Conservation (phyloP, 768 basidiomycete species). For the Termitomyces sp. region DNA sequence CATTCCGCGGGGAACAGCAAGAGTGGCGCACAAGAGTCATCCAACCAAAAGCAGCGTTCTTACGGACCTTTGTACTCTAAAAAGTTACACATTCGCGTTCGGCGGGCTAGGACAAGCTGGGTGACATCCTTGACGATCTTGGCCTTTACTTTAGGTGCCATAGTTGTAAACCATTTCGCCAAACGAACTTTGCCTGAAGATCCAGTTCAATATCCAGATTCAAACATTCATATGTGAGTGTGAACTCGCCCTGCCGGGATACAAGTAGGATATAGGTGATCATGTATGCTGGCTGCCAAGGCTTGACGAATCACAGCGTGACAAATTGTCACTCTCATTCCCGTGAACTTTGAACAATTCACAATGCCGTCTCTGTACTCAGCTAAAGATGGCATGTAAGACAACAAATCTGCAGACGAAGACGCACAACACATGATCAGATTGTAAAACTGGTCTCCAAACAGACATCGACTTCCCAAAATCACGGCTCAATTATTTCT, state of each 20-base stretch:
- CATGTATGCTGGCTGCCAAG: conserved; percentile 34
- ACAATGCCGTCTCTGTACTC: too few relatives aligned
- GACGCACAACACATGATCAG: neutral
- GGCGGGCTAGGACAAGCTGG: conserved; percentile 89
- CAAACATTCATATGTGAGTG: conserved; percentile 2
- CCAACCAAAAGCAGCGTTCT: neutral
- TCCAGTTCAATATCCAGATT: conserved; percentile 1
- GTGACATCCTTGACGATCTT: conserved; percentile 99
- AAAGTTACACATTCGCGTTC: conserved; percentile 98
- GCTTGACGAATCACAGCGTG: conserved; percentile 3
- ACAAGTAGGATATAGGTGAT: conserved; percentile 98
- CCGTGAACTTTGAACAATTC: neutral
- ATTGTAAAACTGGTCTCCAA: neutral
- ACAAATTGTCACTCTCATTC: conserved; percentile 1
- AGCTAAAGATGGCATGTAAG: too few relatives aligned
- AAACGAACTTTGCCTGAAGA: conserved; percentile 87
- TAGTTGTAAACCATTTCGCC: conserved; percentile 97
- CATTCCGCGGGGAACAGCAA: neutral
- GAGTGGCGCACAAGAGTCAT: neutral
- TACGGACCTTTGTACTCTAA: conserved; percentile 93
- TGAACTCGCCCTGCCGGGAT: conserved; percentile 79
- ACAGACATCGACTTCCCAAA: neutral
- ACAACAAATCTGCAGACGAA: neutral
- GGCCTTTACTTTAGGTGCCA: conserved; percentile 82
- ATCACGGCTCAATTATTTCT: conserved; percentile 1